phyloP scores from a whole-genome alignment of 1,139 yeast species.

The Groenewaldozyma sp. region DNA sequence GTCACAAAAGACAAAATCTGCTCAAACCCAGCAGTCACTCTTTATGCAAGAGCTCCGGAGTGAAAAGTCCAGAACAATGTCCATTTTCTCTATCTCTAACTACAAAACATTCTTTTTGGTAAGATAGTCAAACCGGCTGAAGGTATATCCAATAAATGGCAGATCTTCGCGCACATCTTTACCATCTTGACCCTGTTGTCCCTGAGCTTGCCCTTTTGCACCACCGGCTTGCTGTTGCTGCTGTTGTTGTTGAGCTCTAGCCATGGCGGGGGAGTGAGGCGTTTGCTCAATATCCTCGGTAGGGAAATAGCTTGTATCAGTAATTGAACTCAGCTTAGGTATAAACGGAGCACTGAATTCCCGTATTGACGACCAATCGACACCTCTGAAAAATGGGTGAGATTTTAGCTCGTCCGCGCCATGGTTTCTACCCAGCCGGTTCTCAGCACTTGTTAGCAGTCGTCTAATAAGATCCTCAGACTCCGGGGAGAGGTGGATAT shows the following conservation, averaged over 20 bases:
- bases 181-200: slow-evolving; percentile 29
- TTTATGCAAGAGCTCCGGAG: neutral
- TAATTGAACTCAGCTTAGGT: slow-evolving; percentile 72
- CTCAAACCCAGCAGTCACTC: no score
- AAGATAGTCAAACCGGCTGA: slow-evolving; percentile 84
- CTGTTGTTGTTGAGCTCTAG: slow-evolving; percentile 14
- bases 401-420: slow-evolving; percentile 88
- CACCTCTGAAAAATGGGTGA: slow-evolving; percentile 93
- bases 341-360: slow-evolving; percentile 94
- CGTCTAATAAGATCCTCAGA: slow-evolving; percentile 86
- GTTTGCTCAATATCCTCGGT: slow-evolving; percentile 94
- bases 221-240: slow-evolving; percentile 25
- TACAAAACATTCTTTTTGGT: slow-evolving; percentile 78
- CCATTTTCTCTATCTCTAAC: neutral
- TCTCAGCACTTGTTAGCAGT: slow-evolving; percentile 72
- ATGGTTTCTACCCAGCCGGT: slow-evolving; percentile 81
- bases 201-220: no score
- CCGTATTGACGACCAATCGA: slow-evolving; percentile 91
- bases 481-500: slow-evolving; percentile 86
- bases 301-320: slow-evolving; percentile 97
- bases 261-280: slow-evolving; percentile 61
- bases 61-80: neutral
- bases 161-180: slow-evolving; percentile 80
- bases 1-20: no score
- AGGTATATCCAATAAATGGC: slow-evolving; percentile 96